Evolutionary conservation across 108 stramenopile species (phyloP), one percentile per base, ranked within the genome.

Genomic region (Nitzschia inconspicua): DNA sequence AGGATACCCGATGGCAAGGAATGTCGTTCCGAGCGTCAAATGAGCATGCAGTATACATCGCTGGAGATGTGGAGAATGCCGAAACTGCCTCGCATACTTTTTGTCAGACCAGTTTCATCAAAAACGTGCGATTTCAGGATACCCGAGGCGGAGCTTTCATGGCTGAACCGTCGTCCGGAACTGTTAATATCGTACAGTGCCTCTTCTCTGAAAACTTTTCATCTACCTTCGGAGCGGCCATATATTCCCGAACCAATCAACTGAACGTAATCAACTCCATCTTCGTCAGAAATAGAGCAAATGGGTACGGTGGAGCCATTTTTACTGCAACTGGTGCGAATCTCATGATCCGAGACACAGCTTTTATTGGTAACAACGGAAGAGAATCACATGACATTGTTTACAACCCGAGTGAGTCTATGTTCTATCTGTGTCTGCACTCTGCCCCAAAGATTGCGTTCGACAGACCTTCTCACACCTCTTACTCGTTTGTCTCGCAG

Each of bases 61-160:
- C 28, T 27, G 50, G 50, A 13, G 50, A 4, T 13, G 29, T 13
- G 34, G 50, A 51, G 4, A 51, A 51, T 13, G 13, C 50, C 14
- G 50, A 51, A 19, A 19, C 3, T 29, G 50, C 50, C 16, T 32
- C 50, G 13, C 50, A 51, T 30, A 51, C 50, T 31, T 51, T 51
- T 51, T 51, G 50, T 25, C 50, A 51, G 19, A 51, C 27, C 25
- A 51, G 50, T 51, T 51, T 51, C 28, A 51, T 51, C 30, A 31
- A 51, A n/a, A 51, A 27, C 29, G 28, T 26, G 30, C 50, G 50
- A 3, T n/a, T n/a, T 13, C 14, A 51, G 29, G 50, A 51, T 29
- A 25, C 61, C 7, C 47, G 65, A 41, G 65, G 65, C 14, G 65
- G 65, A 11, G 65, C 54, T 32, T 56, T 66, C 18, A 66, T 66